Evolutionary conservation across 2,329 filamentous ascomycete species (phyloP), one percentile per base, ranked within the genome.

Genomic region (Beauveria sp.): DNA sequence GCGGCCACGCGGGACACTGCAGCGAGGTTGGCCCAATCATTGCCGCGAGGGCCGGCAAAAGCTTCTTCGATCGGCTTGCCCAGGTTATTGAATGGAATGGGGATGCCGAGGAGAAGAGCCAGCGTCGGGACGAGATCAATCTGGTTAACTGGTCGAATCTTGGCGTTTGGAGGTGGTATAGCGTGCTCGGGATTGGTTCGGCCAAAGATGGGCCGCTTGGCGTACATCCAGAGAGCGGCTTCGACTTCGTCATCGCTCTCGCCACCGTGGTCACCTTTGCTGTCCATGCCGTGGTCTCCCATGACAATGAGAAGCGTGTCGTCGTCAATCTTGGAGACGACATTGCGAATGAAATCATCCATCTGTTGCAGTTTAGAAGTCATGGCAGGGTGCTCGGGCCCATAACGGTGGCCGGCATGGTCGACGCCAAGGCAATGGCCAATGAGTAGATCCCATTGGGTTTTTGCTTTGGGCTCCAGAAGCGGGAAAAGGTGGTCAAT

Each of bases 211-310:
- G 86, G 86, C 67, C 85, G 87, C 73, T 92, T 96, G 1, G 94
- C 96, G 73, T 97, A 99, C 92, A 99, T 96, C 93, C 94, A 99
- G 52, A 99, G 75, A 2, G 94, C 92, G 61, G 94, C 92, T 73
- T 99, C 87, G 7, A 99, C 85, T 72, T 99, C 94, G 65, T 97
- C 92, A 67, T 97, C 91, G 37, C 93, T 97, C 77, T 99, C 94
- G 59, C 94, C 94, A n/a, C 94, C 94, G 70, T 99, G 94, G 66
- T 99, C 94, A 20, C 94, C 94, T 76, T 99, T 97, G 63, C 84
- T 80, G 73, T 99, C 94, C 94, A 99, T 99, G 12, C 94, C 94
- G 70, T 99, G 94, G 71, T 99, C 94, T n/a, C 94, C 94, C 91
- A 99, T 96, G 16, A 99, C 90, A 22, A 99, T 86, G 41, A 99